Evolutionary conservation across 2,329 filamentous ascomycete genomes (phyloP).

Genomic region (Fusarium tricinctum): DNA sequence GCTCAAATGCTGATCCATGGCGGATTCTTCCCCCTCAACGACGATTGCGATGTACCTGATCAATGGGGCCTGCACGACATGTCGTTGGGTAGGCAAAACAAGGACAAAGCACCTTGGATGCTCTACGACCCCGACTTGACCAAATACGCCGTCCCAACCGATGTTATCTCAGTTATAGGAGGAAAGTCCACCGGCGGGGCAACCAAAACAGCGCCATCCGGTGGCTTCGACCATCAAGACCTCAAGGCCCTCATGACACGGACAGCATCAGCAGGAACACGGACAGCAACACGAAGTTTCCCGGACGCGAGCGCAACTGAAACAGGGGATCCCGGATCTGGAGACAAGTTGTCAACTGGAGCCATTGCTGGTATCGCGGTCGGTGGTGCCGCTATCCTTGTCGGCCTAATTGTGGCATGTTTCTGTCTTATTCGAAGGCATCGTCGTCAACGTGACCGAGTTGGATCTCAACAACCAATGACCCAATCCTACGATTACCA

Average conservation of each 20-base stretch:
- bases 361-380: slow-evolving; percentile 62
- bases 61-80: slow-evolving; percentile 71
- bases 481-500: slow-evolving; percentile 45
- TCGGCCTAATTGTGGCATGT: slow-evolving; percentile 48
- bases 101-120: slow-evolving; percentile 63
- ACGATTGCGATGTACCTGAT: slow-evolving; percentile 64
- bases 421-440: slow-evolving; percentile 53
- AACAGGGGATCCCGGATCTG: slow-evolving; percentile 11
- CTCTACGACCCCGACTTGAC: slow-evolving; percentile 64
- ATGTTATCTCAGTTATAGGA: slow-evolving; percentile 64
- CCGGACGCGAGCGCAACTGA: slow-evolving; percentile 35
- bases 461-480: slow-evolving; percentile 46
- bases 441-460: slow-evolving; percentile 26
- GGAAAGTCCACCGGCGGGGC: slow-evolving; percentile 66
- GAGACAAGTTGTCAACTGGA: slow-evolving; percentile 52
- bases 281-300: slow-evolving; percentile 65
- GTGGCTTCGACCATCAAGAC: slow-evolving; percentile 65
- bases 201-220: slow-evolving; percentile 63
- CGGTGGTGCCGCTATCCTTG: slow-evolving; percentile 52
- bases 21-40: slow-evolving; percentile 66
- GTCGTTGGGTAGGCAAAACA: slow-evolving; percentile 66
- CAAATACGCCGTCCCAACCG: slow-evolving; percentile 65
- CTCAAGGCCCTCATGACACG: slow-evolving; percentile 68
- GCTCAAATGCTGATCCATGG: slow-evolving; percentile 75
- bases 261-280: slow-evolving; percentile 59